Base-by-base conservation (phyloP, 1,139 yeast species). In the Trichomonascaceae sp. region DNA sequence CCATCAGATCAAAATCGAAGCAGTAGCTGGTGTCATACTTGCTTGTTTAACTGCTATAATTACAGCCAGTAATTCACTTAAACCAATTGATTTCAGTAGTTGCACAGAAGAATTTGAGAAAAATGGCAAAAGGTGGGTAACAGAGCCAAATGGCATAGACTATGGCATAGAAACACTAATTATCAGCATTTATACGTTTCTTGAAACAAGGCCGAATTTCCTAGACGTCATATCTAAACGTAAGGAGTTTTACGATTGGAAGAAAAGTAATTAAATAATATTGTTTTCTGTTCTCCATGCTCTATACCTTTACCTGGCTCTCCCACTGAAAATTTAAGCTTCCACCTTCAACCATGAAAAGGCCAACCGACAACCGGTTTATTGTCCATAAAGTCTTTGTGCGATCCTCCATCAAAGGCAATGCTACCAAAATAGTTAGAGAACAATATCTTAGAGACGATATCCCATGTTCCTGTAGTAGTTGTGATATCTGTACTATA, bases 401-500 rank as follows among this genome's bases (percentile, higher is more conserved):
- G 52, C 77, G 96, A 61, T 87, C 97, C 2, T 65, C 72, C 20
- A 79, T 93, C 63, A 83, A 86, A 61, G 98, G 98, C 12, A 85
- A 86, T 53, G 97, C 97, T 5, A 79, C 91, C 46, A 93, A 93
- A 68, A 79, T 95, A 43, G 96, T 90, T 20, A 80, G 98, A 62
- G 99, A 95, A 68, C 98, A 91, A 68, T 95, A 95, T 67, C 75
- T 95, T 55, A 79, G 99, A 67, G 82, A 82, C 53, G 99, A 95
- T 69, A 90, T 95, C 55, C 96, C 97, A 19, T 93, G 99, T 70
- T 82, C 85, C 50, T 88, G 96, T 2, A 76, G 75, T 61, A 75
- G 80, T 1, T 95, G 99, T 70, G 67, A 71, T 13, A 67, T 67
- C 47, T 93, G 99, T 70, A 60, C 68, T 5, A 57, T 63, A 20